Evolutionary conservation across 805 yeast species (phyloP).

Genomic region (Candida pini): DNA sequence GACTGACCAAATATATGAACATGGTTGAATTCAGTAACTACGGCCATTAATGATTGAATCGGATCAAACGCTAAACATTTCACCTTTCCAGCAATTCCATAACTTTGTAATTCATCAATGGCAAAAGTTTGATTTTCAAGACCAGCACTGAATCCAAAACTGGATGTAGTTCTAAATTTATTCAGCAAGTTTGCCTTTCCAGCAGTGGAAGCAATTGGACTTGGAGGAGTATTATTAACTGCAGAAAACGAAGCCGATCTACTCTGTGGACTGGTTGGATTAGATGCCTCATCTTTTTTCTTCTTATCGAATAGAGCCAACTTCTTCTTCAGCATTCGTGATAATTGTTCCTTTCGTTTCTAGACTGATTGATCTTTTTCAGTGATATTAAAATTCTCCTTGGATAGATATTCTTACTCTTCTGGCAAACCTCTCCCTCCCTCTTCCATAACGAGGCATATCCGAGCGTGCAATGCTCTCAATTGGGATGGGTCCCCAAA

Average conservation of each 20-base stretch:
- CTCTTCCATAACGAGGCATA: too few relatives aligned
- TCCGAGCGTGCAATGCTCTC: too few relatives aligned
- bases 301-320: slow-evolving; percentile 11
- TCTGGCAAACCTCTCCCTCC: too few relatives aligned
- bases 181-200: too few relatives aligned
- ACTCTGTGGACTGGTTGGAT: background rate
- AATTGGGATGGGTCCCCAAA: too few relatives aligned
- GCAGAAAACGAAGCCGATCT: slow-evolving; percentile 1
- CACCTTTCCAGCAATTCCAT: slow-evolving; percentile 63
- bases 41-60: slow-evolving; percentile 77
- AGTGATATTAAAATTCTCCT: too few relatives aligned
- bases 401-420: too few relatives aligned
- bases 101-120: slow-evolving; percentile 30
- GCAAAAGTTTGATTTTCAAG: slow-evolving; percentile 23
- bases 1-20: slow-evolving; percentile 81
- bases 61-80: slow-evolving; percentile 77
- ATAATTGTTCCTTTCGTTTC: too few relatives aligned
- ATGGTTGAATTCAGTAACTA: slow-evolving; percentile 65
- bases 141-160: slow-evolving; percentile 26
- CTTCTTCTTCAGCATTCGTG: slow-evolving; percentile 18
- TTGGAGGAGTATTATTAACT: slow-evolving; percentile 6
- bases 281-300: slow-evolving; percentile 2
- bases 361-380: too few relatives aligned
- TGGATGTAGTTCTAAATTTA: slow-evolving; percentile 10
- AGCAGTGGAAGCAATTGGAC: slow-evolving; percentile 2